Percentiles rank a stretch among this genome's conserved stretches.
phyloP scores from a whole-genome alignment of 768 basidiomycete species.

The Tulasnella sp. region DNA sequence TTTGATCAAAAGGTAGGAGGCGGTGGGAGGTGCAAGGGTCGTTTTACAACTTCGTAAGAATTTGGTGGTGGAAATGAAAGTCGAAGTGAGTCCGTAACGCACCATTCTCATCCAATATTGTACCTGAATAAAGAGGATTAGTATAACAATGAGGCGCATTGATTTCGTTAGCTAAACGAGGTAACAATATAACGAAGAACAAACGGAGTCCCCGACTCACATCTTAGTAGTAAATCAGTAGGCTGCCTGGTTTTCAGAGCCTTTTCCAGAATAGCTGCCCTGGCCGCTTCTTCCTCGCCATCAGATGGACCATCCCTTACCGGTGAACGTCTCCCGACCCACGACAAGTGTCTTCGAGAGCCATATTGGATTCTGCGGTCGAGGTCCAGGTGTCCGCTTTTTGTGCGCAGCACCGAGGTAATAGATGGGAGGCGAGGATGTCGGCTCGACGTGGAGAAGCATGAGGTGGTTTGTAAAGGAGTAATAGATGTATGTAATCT shows the following conservation, averaged over 20 bases:
- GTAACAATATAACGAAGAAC: slow-evolving; percentile 14
- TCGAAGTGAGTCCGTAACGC: slow-evolving; percentile 26
- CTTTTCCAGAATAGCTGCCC: slow-evolving; percentile 65
- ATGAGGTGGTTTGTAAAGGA: no score
- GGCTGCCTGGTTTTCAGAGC: slow-evolving; percentile 80
- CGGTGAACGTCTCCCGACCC: not conserved
- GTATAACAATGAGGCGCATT: slow-evolving; percentile 19
- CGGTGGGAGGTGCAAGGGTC: slow-evolving; percentile 11
- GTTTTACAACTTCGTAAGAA: no score
- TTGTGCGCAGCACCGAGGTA: not conserved
- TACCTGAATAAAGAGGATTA: slow-evolving; percentile 42
- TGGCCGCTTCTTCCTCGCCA: slow-evolving; percentile 52
- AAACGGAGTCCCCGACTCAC: slow-evolving; percentile 49
- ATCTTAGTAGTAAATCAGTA: slow-evolving; percentile 80
- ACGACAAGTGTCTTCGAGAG: not conserved
- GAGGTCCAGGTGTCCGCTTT: not conserved
- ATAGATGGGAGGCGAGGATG: not conserved
- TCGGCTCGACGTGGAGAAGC: no score
- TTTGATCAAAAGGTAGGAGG: slow-evolving; percentile 4
- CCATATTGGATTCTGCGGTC: not conserved
- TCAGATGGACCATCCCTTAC: slow-evolving; percentile 8
- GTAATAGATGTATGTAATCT: no score
- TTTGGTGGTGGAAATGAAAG: slow-evolving; percentile 8
- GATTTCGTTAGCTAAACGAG: slow-evolving; percentile 16
- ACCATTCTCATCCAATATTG: slow-evolving; percentile 77